Conservation (phyloP, 2,329 filamentous ascomycete genomes). For the Xylariaceae sp. region DNA sequence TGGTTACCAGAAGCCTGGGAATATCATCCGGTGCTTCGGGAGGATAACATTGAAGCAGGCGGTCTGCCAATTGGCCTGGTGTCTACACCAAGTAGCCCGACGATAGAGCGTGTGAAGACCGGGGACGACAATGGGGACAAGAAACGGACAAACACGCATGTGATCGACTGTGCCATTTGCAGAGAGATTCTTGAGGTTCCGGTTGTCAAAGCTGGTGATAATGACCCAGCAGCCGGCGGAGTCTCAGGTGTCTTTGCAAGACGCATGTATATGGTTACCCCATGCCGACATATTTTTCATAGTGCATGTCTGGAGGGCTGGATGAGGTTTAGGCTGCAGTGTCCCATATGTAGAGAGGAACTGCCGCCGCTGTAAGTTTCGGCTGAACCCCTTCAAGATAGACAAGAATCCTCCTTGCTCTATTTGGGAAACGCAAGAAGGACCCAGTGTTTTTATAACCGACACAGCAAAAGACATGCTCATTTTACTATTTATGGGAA, state of each 20-base stretch:
- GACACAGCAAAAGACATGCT: too few species aligned
- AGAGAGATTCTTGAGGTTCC: slow-evolving; percentile 90
- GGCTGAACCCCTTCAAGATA: background rate
- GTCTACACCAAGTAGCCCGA: slow-evolving; percentile 40
- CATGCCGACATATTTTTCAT: slow-evolving; percentile 95
- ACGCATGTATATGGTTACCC: slow-evolving; percentile 94
- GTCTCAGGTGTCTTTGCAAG: slow-evolving; percentile 76
- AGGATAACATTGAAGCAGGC: slow-evolving; percentile 80
- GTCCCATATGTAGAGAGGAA: slow-evolving; percentile 91
- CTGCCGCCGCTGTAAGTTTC: slow-evolving; percentile 75
- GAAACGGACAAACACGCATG: slow-evolving; percentile 49
- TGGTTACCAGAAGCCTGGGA: slow-evolving; percentile 84
- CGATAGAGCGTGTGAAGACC: slow-evolving; percentile 41
- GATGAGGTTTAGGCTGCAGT: slow-evolving; percentile 93
- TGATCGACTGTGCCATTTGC: slow-evolving; percentile 93
- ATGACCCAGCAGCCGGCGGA: slow-evolving; percentile 55
- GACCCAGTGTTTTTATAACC: too few species aligned
- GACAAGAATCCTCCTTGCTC: too few species aligned
- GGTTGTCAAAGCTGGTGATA: slow-evolving; percentile 67
- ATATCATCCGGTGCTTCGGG: slow-evolving; percentile 88
- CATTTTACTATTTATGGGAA: background rate
- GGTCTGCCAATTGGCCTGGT: slow-evolving; percentile 79
- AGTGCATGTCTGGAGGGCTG: slow-evolving; percentile 90
- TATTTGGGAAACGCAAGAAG: too few species aligned
- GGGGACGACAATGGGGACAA: slow-evolving; percentile 31